phyloP scores from a whole-genome alignment of 169 alveolate genomes.

The Plasmodium ovale region DNA sequence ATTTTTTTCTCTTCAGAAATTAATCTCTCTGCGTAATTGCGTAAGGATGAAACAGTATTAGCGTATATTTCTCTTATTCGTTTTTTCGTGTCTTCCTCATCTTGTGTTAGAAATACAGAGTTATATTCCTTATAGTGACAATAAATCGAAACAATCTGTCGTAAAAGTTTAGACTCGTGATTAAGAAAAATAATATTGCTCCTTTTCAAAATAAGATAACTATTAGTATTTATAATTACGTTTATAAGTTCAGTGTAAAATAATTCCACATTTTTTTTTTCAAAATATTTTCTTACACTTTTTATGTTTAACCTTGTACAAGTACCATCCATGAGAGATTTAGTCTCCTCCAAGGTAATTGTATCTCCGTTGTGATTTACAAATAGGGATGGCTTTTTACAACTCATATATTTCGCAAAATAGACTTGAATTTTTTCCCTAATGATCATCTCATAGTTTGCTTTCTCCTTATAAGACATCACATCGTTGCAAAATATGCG shows the following conservation, averaged over 20 bases:
- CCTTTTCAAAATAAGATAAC: conserved; percentile 24
- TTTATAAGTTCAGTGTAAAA: conserved; percentile 19
- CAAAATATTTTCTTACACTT: conserved; percentile 5
- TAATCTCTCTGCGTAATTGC: not conserved
- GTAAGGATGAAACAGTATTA: not conserved
- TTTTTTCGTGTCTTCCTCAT: not conserved
- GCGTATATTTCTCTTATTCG: conserved; percentile 1
- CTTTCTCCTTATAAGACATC: not conserved
- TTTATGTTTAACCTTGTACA: not conserved
- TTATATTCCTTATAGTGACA: conserved; percentile 8
- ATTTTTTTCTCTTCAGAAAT: not conserved
- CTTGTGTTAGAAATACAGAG: not conserved
- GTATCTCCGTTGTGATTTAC: not conserved
- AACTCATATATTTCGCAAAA: conserved; percentile 13
- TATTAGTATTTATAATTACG: conserved; percentile 11
- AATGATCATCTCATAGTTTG: conserved; percentile 1
- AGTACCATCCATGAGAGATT: not conserved
- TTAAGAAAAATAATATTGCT: conserved; percentile 42
- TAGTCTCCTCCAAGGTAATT: not conserved
- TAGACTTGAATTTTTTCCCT: not conserved
- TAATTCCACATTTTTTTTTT: not conserved
- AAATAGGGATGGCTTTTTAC: not conserved
- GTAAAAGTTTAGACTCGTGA: conserved; percentile 8
- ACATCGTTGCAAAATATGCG: conserved; percentile 19
- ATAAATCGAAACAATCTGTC: conserved; percentile 15